Conservation (phyloP, 177 flowering plant genomes). For the Telopea speciosissima region DNA sequence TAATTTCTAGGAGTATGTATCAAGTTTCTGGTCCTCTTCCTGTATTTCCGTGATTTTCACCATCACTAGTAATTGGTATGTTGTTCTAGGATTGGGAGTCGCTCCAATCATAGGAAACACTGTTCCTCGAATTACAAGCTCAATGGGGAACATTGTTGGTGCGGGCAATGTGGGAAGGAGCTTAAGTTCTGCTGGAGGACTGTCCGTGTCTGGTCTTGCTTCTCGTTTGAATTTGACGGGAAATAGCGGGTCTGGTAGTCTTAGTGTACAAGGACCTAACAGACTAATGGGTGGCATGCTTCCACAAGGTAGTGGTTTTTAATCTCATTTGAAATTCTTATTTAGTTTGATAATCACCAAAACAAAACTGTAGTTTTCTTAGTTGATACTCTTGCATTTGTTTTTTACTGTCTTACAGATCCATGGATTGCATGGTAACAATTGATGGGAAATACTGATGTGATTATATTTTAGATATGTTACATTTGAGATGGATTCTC, state of each 20-base stretch:
- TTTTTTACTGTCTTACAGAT: no score
- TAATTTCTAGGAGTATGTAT: constrained; percentile 59
- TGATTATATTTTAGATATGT: not conserved
- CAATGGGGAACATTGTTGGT: constrained; percentile 85
- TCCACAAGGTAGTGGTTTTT: constrained; percentile 63
- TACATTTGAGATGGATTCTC: not conserved
- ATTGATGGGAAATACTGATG: not conserved
- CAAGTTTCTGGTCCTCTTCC: constrained; percentile 83
- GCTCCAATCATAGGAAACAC: constrained; percentile 82
- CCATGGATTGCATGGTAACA: not conserved
- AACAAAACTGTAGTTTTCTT: not conserved
- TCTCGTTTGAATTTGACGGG: constrained; percentile 70
- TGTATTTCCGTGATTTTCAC: constrained; percentile 64
- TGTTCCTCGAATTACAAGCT: constrained; percentile 75
- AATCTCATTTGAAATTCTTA: not conserved
- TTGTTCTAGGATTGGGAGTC: constrained; percentile 86
- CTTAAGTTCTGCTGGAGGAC: constrained; percentile 75
- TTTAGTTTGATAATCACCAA: not conserved
- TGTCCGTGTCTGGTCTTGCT: constrained; percentile 73
- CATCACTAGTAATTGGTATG: constrained; percentile 54
- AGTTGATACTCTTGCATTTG: not conserved
- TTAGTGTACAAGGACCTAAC: constrained; percentile 70
- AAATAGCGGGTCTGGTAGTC: constrained; percentile 71
- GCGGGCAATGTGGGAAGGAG: constrained; percentile 72
- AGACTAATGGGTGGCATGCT: constrained; percentile 80